phyloP scores from a whole-genome alignment of 768 basidiomycete species.

The Lactarius trivialis region DNA sequence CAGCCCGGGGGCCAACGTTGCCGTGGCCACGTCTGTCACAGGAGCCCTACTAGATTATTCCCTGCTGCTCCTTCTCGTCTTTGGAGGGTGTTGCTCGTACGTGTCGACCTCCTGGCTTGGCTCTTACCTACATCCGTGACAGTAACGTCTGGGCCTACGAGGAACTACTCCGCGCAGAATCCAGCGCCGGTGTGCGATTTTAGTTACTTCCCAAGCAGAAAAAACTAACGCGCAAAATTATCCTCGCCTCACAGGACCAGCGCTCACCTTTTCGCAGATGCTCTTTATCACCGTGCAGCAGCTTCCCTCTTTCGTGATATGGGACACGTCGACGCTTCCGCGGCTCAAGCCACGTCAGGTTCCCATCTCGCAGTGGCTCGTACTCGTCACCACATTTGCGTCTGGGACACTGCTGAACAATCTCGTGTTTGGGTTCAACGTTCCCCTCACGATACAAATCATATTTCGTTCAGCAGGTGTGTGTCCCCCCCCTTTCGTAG shows the following conservation, averaged over 20 bases:
- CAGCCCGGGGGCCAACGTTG: too few relatives aligned
- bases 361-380: constrained; percentile 58
- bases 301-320: constrained; percentile 54
- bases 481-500: constrained; percentile 8
- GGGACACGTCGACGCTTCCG: constrained; percentile 35
- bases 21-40: constrained; percentile 15
- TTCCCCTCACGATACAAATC: constrained; percentile 74
- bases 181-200: constrained; percentile 49
- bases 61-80: constrained; percentile 51
- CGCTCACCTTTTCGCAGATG: constrained; percentile 82
- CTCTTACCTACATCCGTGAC: neutral
- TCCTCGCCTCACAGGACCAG: constrained; percentile 46
- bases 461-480: constrained; percentile 79
- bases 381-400: constrained; percentile 65
- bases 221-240: neutral
- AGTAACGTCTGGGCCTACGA: constrained; percentile 80
- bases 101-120: constrained; percentile 27
- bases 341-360: constrained; percentile 60
- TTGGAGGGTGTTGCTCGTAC: constrained; percentile 81
- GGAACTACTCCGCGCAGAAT: constrained; percentile 60
- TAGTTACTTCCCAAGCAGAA: neutral
- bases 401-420: constrained; percentile 71
- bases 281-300: constrained; percentile 65
- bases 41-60: constrained; percentile 33
- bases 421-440: constrained; percentile 69